Conservation (phyloP, 805 yeast species). For the Zygosaccharomyces bailii region DNA sequence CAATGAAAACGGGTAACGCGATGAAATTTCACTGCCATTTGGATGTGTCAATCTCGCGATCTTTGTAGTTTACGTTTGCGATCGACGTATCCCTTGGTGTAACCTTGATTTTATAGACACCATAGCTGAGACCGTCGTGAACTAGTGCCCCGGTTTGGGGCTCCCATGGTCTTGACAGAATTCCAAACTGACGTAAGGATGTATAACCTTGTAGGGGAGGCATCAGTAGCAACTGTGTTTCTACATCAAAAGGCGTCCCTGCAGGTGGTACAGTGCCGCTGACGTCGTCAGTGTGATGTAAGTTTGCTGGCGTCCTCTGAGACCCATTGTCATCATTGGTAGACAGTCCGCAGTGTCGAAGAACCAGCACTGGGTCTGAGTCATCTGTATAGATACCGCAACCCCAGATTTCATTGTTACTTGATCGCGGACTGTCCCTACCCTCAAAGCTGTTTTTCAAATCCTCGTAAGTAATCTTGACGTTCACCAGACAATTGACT, state of each 20-base stretch:
- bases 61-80: conserved; percentile 19
- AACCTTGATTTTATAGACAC: conserved; percentile 46
- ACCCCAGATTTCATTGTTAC: conserved; percentile 76
- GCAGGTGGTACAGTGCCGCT: conserved; percentile 28
- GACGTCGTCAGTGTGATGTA: conserved; percentile 33
- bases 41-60: conserved; percentile 4
- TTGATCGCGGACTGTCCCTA: conserved; percentile 41
- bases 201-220: conserved; percentile 65
- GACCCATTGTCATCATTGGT: conserved; percentile 33
- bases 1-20: conserved; percentile 7
- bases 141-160: conserved; percentile 26
- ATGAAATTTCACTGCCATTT: conserved; percentile 4
- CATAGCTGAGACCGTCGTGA: conserved; percentile 79
- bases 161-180: conserved; percentile 74
- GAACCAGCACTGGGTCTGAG: conserved; percentile 71
- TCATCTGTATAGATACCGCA: conserved; percentile 92
- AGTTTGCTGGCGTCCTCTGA: conserved; percentile 42
- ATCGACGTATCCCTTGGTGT: conserved; percentile 25
- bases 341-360: conserved; percentile 72
- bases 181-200: conserved; percentile 64
- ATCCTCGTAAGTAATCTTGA: conserved; percentile 26
- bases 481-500: conserved; percentile 24
- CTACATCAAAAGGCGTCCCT: conserved; percentile 30
- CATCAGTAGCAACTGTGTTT: conserved; percentile 44
- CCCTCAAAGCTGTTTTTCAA: conserved; percentile 34